Evolutionary conservation across 495 filamentous ascomycete species (phyloP).

Genomic region (Hypoxylon fuscum): DNA sequence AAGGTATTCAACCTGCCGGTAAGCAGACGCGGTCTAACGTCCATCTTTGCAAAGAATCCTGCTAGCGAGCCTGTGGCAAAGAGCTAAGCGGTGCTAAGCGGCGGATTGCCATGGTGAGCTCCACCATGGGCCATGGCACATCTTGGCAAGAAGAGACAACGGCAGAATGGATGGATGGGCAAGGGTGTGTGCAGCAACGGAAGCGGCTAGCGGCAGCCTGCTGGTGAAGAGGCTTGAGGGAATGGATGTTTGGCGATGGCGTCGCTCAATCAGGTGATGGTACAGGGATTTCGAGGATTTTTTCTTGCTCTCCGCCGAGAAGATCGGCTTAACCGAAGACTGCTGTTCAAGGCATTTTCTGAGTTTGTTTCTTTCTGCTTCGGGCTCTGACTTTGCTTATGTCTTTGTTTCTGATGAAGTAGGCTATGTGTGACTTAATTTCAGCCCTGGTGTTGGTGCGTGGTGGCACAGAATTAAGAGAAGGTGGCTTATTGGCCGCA

Average conservation of each 20-base stretch:
- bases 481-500: conserved; percentile 2
- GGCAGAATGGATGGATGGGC: conserved; percentile 14
- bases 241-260: conserved; percentile 15
- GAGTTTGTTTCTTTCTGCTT: conserved; percentile 14
- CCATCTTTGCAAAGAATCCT: conserved; percentile 11
- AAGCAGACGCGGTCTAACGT: conserved; percentile 26
- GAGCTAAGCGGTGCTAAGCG: conserved; percentile 30
- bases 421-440: conserved; percentile 12
- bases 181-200: conserved; percentile 34
- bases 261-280: conserved; percentile 21
- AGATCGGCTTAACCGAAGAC: conserved; percentile 24
- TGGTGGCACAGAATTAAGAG: conserved; percentile 7
- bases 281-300: conserved; percentile 1
- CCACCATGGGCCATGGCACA: conserved; percentile 10
- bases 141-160: conserved; percentile 27
- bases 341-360: conserved; percentile 2
- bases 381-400: background rate
- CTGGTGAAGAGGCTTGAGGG: conserved; percentile 11
- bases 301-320: conserved; percentile 4
- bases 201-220: conserved; percentile 28
- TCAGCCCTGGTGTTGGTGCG: conserved; percentile 3
- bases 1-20: conserved; percentile 23
- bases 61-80: conserved; percentile 23
- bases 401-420: background rate
- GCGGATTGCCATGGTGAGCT: conserved; percentile 29